Evolutionary conservation across 2,329 filamentous ascomycete genomes (phyloP).

Genomic region (Penicillium vulpinum): DNA sequence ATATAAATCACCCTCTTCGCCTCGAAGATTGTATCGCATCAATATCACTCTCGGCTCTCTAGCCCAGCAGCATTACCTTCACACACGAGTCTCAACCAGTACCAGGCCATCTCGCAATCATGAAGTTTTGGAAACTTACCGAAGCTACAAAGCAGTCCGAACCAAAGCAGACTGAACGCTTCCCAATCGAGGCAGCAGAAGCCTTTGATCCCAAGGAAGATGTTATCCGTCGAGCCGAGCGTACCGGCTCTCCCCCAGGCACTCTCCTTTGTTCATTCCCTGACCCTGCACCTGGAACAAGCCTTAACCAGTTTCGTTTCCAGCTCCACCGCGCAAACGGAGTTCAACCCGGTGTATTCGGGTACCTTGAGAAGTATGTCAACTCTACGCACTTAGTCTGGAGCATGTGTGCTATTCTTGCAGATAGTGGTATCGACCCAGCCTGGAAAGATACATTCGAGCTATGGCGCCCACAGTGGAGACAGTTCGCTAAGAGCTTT

Average conservation of each 20-base stretch:
- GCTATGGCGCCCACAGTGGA: not conserved
- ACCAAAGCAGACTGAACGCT: not conserved
- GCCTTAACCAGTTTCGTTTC: slow-evolving; percentile 2
- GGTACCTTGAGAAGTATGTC: not conserved
- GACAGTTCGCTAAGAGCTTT: not conserved
- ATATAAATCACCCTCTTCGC: not conserved
- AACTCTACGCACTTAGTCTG: not conserved
- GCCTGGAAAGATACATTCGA: not conserved
- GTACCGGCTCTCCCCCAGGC: not conserved
- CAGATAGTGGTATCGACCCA: not conserved
- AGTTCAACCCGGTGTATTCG: not conserved
- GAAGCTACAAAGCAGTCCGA: not conserved
- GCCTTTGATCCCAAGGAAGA: not conserved
- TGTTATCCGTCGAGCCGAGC: not conserved
- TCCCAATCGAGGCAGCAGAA: not conserved
- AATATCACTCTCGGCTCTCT: not conserved
- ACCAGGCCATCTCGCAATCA: not conserved
- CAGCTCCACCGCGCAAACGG: not conserved
- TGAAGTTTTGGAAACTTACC: not conserved
- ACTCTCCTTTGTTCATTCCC: not conserved
- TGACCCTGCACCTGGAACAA: not conserved
- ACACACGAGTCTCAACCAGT: too few species aligned
- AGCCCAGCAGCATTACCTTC: too few species aligned
- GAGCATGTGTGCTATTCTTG: slow-evolving; percentile 3
- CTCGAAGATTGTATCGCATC: not conserved